Evolutionary conservation across 2,329 filamentous ascomycete species (phyloP).

Genomic region (Curvularia lunata): DNA sequence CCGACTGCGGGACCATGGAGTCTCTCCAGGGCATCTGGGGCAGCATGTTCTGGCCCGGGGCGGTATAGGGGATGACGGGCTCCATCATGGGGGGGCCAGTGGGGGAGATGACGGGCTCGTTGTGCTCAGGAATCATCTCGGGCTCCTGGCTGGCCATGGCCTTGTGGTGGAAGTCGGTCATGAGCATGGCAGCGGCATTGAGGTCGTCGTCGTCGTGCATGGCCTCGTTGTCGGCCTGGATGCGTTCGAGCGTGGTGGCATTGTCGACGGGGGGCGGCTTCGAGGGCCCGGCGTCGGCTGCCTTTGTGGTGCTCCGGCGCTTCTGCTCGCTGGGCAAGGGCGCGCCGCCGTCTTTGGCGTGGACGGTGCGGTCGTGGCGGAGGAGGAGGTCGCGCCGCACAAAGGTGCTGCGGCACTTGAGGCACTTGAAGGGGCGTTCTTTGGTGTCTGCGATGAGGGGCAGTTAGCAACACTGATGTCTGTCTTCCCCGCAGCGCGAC

Average conservation of each 20-base stretch:
- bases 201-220: slow-evolving; percentile 91
- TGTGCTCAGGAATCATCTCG: slow-evolving; percentile 60
- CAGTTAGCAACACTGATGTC: slow-evolving; percentile 42
- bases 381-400: slow-evolving; percentile 95
- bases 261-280: slow-evolving; percentile 84
- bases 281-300: slow-evolving; percentile 61
- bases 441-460: slow-evolving; percentile 78
- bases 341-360: slow-evolving; percentile 95
- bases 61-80: slow-evolving; percentile 72
- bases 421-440: slow-evolving; percentile 97
- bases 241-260: slow-evolving; percentile 85
- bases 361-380: slow-evolving; percentile 96
- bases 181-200: slow-evolving; percentile 97
- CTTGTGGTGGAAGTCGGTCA: slow-evolving; percentile 98
- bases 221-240: slow-evolving; percentile 87
- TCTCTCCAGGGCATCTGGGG: slow-evolving; percentile 95
- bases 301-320: slow-evolving; percentile 75
- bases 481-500: slow-evolving; percentile 45
- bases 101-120: slow-evolving; percentile 74
- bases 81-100: slow-evolving; percentile 76
- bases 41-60: slow-evolving; percentile 75
- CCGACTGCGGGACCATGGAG: slow-evolving; percentile 76
- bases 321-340: slow-evolving; percentile 95
- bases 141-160: slow-evolving; percentile 75
- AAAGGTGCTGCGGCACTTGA: slow-evolving; percentile 98